Evolutionary conservation across 2,329 filamentous ascomycete genomes (phyloP), one percentile per base, ranked within the genome.

Genomic region (Colletotrichum spinosum): DNA sequence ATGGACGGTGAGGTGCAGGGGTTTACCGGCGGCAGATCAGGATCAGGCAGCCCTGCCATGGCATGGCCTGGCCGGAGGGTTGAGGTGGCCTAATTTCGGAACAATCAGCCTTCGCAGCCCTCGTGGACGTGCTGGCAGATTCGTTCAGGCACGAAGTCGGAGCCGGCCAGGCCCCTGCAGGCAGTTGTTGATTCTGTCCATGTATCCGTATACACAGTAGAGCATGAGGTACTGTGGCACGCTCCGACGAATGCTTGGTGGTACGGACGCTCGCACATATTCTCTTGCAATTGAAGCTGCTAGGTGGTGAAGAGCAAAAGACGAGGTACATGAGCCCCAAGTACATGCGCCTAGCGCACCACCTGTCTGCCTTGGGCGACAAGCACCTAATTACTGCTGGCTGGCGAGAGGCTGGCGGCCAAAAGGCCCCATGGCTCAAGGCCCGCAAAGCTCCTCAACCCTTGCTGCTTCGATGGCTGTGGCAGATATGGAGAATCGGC

Each of bases 71-170:
- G 53, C 55, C 37, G 33, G 55, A 35, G 49, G 37, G 34, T 38
- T 58, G 25, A 25, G 25, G 25, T 25, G 50, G 58, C 59, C 63
- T 57, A 66, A 63, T 57, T 63, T 56, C 58, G 52, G 63, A 63
- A 53, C 58, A 52, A 51, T 42, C 38, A 48, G 41, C 37, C 41
- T 55, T 52, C 44, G 49, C 15, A 37, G 61, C 49, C 38, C 25
- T 25, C 25, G 25, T 25, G 25, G 25, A 25, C 25, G 25, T 25
- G 25, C 4, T 25, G 41, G 41, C n/a, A 55, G 41, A 46, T 55
- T 46, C 53, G 33, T 42, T 55, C 53, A 55, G 53, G 53, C 33
- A 55, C 53, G 10, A 45, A 55, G 53, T 34, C 33, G 15, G 7
- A 37, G 53, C n/a, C 25, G 25, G 25, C 25, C 25, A n/a, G 17